Conservation (phyloP, 2,329 filamentous ascomycete species). For the Thielaviopsis populi region DNA sequence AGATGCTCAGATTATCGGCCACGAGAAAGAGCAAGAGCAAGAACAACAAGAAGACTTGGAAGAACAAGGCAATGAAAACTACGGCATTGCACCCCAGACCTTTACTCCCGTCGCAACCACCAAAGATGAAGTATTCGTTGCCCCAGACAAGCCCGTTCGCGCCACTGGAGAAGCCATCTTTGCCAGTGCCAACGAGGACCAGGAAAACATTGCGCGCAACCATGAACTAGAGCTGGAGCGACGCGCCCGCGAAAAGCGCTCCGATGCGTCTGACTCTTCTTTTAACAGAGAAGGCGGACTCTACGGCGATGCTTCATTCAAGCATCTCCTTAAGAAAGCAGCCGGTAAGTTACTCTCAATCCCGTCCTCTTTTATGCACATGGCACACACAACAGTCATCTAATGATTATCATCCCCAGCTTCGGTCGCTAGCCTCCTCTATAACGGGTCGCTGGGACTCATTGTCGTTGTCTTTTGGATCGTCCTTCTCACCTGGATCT, state of each 20-base stretch:
- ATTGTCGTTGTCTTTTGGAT: conserved; percentile 10
- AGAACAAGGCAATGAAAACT: not conserved
- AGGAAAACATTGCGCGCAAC: not conserved
- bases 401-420: conserved; percentile 2
- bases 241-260: not conserved
- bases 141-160: not conserved
- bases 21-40: not conserved
- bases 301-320: conserved; percentile 8
- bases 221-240: not conserved
- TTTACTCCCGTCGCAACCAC: not conserved
- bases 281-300: conserved; percentile 8
- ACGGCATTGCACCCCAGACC: not conserved
- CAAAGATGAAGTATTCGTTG: not conserved
- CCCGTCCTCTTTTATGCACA: not conserved
- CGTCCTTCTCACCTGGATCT: conserved; percentile 4
- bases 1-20: not conserved
- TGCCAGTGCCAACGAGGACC: not conserved
- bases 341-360: conserved; percentile 5
- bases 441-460: not conserved
- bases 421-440: not conserved
- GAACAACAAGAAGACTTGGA: not conserved
- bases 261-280: not conserved
- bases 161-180: not conserved
- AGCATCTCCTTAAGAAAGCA: conserved; percentile 4
- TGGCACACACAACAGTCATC: not conserved